Evolutionary conservation across 2,329 filamentous ascomycete species (phyloP), one percentile per base, ranked within the genome.

Genomic region (Nemania sp.): DNA sequence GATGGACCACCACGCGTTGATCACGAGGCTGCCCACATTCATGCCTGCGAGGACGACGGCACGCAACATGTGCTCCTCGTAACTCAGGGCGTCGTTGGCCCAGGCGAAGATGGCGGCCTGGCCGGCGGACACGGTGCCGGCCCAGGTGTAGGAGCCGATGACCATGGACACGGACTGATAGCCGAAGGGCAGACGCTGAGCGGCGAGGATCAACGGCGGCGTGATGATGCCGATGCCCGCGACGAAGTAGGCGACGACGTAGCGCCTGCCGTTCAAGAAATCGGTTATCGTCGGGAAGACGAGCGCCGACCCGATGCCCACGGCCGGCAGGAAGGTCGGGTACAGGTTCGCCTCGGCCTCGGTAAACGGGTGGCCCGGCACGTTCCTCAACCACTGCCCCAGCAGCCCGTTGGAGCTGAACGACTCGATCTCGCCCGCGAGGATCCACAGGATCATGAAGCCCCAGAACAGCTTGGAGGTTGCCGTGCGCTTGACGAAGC

Each of bases 71-170:
- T 83, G 81, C 60, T 89, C 84, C 67, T 90, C 83, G 57, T 83
- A 82, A 7, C 86, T 80, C 76, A 89, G 83, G 2, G 86, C 84
- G 67, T 90, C 88, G 66, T 91, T 91, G 20, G 87, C 88, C 88
- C 88, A 91, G 0, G 89, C 88, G 66, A 91, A 91, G 67, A 91
- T 90, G 0, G 86, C 89, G 0, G 89, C 87, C 73, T 91, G 88
- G 68, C 88, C 89, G 0, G 88, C 88, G 66, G 91, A 91, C 0
- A 90, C 86, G 3, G 82, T 78, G 0, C 89, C 89, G 0, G 87
- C 86, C 83, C 85, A 88, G 72, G 90, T 90, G 67, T 90, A 90
- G 3, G 87, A 87, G 0, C 73, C 87, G 62, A 91, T 88, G 0
- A 86, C 81, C 1, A 83, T 76, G 0, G 80, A 69, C 0, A 84